Conservation (phyloP, 2,329 filamentous ascomycete species). For the Lomentospora prolificans region DNA sequence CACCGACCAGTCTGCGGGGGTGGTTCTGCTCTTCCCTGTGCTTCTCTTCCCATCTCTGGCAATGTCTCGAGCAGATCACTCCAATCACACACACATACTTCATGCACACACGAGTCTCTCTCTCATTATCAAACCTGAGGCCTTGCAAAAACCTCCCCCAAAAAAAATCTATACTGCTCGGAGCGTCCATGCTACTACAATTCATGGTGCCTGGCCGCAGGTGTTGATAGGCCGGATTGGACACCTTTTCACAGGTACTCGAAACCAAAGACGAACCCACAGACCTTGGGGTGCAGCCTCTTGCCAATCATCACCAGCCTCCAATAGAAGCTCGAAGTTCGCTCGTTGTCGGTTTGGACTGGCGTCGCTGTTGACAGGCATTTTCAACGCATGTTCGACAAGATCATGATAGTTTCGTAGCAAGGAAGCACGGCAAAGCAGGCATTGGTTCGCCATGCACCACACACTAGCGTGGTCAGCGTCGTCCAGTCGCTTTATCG, state of each 20-base stretch:
- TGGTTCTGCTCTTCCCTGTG: not conserved
- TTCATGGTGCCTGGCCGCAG: conserved; percentile 1
- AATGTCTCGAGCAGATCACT: not conserved
- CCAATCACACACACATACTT: not conserved
- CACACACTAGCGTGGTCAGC: too few species aligned
- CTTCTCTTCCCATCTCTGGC: not conserved
- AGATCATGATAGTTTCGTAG: too few species aligned
- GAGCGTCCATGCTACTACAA: not conserved
- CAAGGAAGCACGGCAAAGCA: too few species aligned
- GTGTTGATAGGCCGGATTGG: not conserved
- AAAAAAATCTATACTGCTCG: not conserved
- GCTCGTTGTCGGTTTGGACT: too few species aligned
- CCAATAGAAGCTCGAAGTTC: not conserved
- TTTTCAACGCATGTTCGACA: too few species aligned
- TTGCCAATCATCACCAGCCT: not conserved
- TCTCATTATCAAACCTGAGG: too few species aligned
- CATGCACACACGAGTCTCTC: too few species aligned
- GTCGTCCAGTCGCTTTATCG: too few species aligned
- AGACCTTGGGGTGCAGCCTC: not conserved
- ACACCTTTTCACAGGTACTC: not conserved
- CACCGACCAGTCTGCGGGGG: not conserved
- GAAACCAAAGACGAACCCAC: not conserved
- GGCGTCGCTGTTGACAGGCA: too few species aligned
- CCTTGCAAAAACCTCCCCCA: not conserved
- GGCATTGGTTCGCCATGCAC: too few species aligned